phyloP scores from a whole-genome alignment of 2,329 filamentous ascomycete genomes.

The Colletotrichum navitas region DNA sequence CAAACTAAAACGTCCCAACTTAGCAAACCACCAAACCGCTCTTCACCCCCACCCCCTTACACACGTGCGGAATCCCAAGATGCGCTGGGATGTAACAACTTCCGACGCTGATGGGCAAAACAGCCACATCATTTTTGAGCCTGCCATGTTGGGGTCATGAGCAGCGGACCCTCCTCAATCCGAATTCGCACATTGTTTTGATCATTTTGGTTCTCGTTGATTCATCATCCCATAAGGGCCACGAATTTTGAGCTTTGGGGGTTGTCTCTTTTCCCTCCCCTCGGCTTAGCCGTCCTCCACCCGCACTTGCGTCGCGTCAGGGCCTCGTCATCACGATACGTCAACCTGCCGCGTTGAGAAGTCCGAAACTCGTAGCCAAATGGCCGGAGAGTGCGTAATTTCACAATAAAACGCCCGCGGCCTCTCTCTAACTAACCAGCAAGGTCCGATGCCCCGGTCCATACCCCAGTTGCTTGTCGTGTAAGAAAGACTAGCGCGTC shows the following conservation, averaged over 20 bases:
- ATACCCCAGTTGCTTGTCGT: not conserved
- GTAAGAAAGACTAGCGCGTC: constrained; percentile 24
- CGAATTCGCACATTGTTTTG: not conserved
- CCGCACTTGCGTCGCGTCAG: not conserved
- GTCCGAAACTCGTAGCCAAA: not conserved
- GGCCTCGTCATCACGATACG: constrained; percentile 26
- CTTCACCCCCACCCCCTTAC: not conserved
- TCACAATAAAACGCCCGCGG: not conserved
- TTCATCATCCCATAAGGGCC: not conserved
- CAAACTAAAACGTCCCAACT: constrained; percentile 17
- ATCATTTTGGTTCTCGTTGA: constrained; percentile 12
- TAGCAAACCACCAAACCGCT: not conserved
- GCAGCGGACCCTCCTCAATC: not conserved
- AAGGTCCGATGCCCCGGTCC: not conserved
- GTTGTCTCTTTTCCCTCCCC: too few relatives aligned
- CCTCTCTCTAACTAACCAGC: not conserved
- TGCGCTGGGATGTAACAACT: constrained; percentile 10
- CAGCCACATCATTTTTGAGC: not conserved
- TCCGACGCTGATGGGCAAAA: constrained; percentile 18
- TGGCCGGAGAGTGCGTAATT: constrained; percentile 1
- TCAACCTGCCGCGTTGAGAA: constrained; percentile 11
- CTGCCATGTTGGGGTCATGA: constrained; percentile 13
- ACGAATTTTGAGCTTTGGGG: not conserved
- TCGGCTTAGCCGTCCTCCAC: not conserved
- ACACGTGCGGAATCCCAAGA: constrained; percentile 1